Conservation (phyloP, 495 filamentous ascomycete genomes). For the Penicillium maclennaniae region DNA sequence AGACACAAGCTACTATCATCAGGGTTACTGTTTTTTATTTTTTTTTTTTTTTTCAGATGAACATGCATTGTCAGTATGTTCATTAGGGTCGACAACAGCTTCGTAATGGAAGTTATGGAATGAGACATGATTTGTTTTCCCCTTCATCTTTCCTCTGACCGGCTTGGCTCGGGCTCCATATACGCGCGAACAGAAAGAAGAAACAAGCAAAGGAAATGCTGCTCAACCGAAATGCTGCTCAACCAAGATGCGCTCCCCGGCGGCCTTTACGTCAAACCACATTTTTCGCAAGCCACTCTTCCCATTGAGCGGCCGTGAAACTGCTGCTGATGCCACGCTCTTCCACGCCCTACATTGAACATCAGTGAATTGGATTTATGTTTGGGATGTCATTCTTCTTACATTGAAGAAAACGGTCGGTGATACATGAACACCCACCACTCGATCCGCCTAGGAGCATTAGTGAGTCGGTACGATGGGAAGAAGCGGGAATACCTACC, state of each 20-base stretch:
- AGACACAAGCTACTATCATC: conserved; percentile 6
- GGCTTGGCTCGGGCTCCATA: conserved; percentile 6
- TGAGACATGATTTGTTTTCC: conserved; percentile 34
- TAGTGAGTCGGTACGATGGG: conserved; percentile 12
- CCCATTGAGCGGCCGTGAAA: conserved; percentile 78
- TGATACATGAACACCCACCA: conserved; percentile 80
- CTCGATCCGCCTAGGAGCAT: conserved; percentile 51
- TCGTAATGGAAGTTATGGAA: conserved; percentile 30
- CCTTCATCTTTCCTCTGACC: conserved; percentile 9
- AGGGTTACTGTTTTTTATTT: too few species aligned
- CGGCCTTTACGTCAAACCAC: conserved; percentile 45
- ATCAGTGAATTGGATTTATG: neutral
- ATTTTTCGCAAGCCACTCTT: conserved; percentile 78
- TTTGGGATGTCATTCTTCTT: conserved; percentile 7
- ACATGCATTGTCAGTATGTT: conserved; percentile 22
- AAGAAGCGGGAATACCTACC: conserved; percentile 33
- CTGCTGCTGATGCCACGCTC: conserved; percentile 71
- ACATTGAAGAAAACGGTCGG: conserved; percentile 85
- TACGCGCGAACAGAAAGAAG: conserved; percentile 4
- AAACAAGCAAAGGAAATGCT: neutral
- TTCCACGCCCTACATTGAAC: conserved; percentile 57
- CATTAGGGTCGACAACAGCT: conserved; percentile 26
- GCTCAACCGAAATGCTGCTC: neutral
- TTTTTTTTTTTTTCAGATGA: conserved; percentile 13
- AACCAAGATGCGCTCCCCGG: conserved; percentile 2